phyloP scores from a whole-genome alignment of 2,329 filamentous ascomycete genomes.

The Fusarium poae region DNA sequence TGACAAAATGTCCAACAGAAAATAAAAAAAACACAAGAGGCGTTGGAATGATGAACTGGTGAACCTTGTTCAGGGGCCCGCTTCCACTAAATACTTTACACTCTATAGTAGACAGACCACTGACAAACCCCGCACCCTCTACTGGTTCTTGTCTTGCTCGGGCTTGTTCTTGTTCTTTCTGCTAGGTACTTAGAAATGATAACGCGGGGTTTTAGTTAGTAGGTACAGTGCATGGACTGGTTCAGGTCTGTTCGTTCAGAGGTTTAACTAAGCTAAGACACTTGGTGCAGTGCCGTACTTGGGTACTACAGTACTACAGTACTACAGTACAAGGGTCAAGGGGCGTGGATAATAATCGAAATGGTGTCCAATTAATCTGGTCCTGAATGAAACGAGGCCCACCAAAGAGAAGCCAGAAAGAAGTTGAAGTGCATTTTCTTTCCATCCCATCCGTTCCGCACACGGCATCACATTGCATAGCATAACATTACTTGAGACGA shows the following conservation, averaged over 20 bases:
- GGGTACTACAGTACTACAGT: neutral
- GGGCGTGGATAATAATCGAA: slow-evolving; percentile 8
- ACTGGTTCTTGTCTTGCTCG: slow-evolving; percentile 27
- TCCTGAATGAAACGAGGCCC: slow-evolving; percentile 22
- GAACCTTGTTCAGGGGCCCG: slow-evolving; percentile 36
- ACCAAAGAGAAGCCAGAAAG: slow-evolving; percentile 11
- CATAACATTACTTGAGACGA: slow-evolving; percentile 1
- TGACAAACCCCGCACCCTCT: slow-evolving; percentile 41
- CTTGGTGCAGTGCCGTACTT: slow-evolving; percentile 10
- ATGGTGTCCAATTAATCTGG: neutral
- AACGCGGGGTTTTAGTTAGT: slow-evolving; percentile 37
- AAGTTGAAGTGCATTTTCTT: slow-evolving; percentile 1
- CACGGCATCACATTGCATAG: slow-evolving; percentile 7
- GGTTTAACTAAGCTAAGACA: neutral
- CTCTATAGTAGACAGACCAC: slow-evolving; percentile 18
- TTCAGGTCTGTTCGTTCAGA: neutral
- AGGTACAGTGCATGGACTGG: neutral
- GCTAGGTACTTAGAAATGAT: too few species aligned
- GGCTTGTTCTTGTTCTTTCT: too few species aligned
- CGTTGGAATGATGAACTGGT: slow-evolving; percentile 3
- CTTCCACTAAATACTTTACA: slow-evolving; percentile 42
- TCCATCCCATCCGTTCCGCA: slow-evolving; percentile 6
- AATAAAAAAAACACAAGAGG: slow-evolving; percentile 4
- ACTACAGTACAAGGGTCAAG: neutral
- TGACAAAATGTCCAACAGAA: slow-evolving; percentile 4